Evolutionary conservation across 2,329 filamentous ascomycete species (phyloP).

Genomic region (Colletotrichum sp.): DNA sequence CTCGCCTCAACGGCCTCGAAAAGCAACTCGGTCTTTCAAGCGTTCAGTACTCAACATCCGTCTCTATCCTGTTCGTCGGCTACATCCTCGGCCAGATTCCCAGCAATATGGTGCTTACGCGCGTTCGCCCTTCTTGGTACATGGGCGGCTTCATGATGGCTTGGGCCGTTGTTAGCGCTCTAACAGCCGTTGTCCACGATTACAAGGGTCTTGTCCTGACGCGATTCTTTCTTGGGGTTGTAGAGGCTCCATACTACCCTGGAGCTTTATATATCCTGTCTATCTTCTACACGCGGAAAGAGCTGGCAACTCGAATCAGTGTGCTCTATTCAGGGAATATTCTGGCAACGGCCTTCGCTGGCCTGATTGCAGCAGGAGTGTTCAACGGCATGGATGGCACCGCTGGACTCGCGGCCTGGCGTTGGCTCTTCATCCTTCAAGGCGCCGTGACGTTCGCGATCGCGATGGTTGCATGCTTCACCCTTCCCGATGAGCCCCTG

Average conservation of each 20-base stretch:
- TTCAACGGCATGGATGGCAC: conserved; percentile 36
- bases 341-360: conserved; percentile 41
- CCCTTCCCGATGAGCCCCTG: conserved; percentile 40
- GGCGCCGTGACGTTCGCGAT: conserved; percentile 30
- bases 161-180: conserved; percentile 44
- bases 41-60: conserved; percentile 38
- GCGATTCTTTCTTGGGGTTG: conserved; percentile 43
- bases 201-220: conserved; percentile 43
- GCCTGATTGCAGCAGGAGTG: conserved; percentile 47
- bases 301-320: conserved; percentile 44
- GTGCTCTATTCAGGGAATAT: conserved; percentile 48
- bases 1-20: conserved; percentile 32
- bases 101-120: conserved; percentile 41
- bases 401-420: conserved; percentile 30
- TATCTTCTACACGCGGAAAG: conserved; percentile 59
- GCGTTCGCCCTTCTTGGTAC: conserved; percentile 57
- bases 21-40: conserved; percentile 24
- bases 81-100: conserved; percentile 42
- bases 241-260: conserved; percentile 43
- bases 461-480: conserved; percentile 33
- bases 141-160: conserved; percentile 43
- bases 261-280: conserved; percentile 46
- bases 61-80: conserved; percentile 38
- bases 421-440: conserved; percentile 38
- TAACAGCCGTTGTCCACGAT: conserved; percentile 44